These are phyloP conservation scores for Pleurotus salmoneostramineus DNA, from an alignment of 768 basidiomycete species.

Conservation along the genomic window DNA sequence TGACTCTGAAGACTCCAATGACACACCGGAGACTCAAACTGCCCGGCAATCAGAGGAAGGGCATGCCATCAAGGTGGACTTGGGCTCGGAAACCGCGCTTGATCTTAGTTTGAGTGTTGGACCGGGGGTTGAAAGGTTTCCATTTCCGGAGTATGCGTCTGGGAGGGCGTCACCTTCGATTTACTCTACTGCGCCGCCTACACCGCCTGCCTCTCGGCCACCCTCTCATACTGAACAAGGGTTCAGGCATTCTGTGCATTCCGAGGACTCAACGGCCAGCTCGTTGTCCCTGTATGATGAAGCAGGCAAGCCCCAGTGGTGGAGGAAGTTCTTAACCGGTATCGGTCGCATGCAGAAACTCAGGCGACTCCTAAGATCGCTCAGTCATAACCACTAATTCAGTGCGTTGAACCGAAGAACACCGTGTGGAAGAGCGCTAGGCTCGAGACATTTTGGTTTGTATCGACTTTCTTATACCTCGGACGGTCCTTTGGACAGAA, in stretches of 20 bases:
- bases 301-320: not conserved
- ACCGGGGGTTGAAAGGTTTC: slow-evolving; percentile 35
- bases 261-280: not conserved
- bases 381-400: not conserved
- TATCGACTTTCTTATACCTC: too few species aligned
- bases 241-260: not conserved
- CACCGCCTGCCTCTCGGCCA: slow-evolving; percentile 23
- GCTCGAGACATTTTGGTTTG: not conserved
- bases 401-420: not conserved
- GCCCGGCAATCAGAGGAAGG: slow-evolving; percentile 33
- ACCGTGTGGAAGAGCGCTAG: not conserved
- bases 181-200: slow-evolving; percentile 31
- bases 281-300: not conserved
- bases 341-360: slow-evolving; percentile 1
- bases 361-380: not conserved
- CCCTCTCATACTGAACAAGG: slow-evolving; percentile 12
- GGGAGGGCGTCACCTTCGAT: slow-evolving; percentile 34
- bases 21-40: slow-evolving; percentile 18
- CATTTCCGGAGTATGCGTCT: slow-evolving; percentile 28
- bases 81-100: slow-evolving; percentile 32
- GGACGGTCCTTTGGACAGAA: too few species aligned
- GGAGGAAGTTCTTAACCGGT: slow-evolving; percentile 2
- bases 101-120: slow-evolving; percentile 34
- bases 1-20: not conserved
- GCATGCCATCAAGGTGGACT: slow-evolving; percentile 31